phyloP scores from a whole-genome alignment of 176 grass and related monocot species.

The Olyra latifolia region DNA sequence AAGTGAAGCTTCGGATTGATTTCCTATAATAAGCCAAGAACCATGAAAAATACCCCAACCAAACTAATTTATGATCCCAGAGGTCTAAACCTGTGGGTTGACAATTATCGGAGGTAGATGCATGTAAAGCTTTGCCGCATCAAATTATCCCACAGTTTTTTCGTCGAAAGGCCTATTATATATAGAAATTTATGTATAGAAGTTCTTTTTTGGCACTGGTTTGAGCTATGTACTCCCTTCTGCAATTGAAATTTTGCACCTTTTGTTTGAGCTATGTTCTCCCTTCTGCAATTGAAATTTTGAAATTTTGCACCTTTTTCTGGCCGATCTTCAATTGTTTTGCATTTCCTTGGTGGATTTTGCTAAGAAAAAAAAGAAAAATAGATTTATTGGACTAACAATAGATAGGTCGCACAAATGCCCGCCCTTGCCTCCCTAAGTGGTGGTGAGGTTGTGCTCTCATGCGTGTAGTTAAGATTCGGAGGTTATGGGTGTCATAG shows the following conservation, averaged over 20 bases:
- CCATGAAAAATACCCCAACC: background rate
- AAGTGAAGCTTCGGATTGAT: background rate
- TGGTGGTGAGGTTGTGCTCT: background rate
- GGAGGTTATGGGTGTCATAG: background rate
- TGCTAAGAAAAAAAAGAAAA: background rate
- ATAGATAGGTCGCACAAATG: background rate
- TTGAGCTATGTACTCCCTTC: no score
- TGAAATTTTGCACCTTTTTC: no score
- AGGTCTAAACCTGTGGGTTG: background rate
- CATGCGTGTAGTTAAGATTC: background rate
- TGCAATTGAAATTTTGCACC: no score
- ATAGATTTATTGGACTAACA: background rate
- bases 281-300: no score
- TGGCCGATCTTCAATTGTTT: background rate
- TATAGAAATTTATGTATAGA: background rate
- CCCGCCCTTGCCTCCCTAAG: background rate
- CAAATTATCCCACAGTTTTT: background rate
- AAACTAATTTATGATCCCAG: background rate
- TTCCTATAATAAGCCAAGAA: background rate
- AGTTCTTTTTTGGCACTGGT: no score
- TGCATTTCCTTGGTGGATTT: background rate
- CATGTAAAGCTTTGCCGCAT: background rate
- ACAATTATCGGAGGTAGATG: background rate
- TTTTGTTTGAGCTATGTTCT: no score
- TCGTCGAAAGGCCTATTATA: background rate